These are phyloP conservation scores for Sorghum bicolor DNA, from an alignment of 176 grass and related monocot species.

Conservation along the genomic window Sorghum_bicolor_NCBIv3 NC_012876.2:62849501-62850000, in stretches of 20 bases:
- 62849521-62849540: background rate
- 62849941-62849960: conserved; percentile 47
- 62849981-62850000: conserved; percentile 53
- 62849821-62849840: conserved; percentile 61
- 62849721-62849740: conserved; percentile 47
- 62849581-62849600: background rate
- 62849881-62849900: conserved; percentile 27
- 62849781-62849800: conserved; percentile 60
- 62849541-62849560: background rate
- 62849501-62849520: background rate
- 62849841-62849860: conserved; percentile 81
- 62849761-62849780: conserved; percentile 52
- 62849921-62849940: conserved; percentile 46
- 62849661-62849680: background rate
- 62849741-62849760: conserved; percentile 49
- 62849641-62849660: background rate
- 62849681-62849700: conserved; percentile 19
- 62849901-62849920: background rate
- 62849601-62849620: background rate
- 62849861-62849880: conserved; percentile 65
- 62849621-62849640: background rate
- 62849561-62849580: background rate
- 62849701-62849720: conserved; percentile 52
- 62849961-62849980: conserved; percentile 4
- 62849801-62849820: conserved; percentile 69